Conservation (phyloP, 371 early-diverging fungal genomes). For the Mortierella sp. region DNA sequence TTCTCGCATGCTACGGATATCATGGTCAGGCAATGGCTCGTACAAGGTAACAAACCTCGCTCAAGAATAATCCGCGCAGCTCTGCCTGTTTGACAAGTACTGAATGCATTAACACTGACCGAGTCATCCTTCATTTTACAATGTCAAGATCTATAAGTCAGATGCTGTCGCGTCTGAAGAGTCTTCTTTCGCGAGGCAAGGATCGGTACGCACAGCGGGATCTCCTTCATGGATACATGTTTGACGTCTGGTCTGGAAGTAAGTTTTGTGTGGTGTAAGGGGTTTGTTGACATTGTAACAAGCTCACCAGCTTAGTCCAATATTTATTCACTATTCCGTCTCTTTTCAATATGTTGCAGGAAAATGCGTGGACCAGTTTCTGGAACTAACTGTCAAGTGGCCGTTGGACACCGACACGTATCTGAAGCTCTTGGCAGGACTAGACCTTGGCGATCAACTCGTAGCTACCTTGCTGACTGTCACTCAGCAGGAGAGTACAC, state of each 20-base stretch:
- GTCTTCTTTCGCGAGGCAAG: not conserved
- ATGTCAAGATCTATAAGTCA: constrained; percentile 15
- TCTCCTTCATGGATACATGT: constrained; percentile 46
- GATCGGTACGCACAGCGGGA: constrained; percentile 8
- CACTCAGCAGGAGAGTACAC: constrained; percentile 14
- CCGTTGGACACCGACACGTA: constrained; percentile 23
- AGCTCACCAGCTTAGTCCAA: too few species aligned
- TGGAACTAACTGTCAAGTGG: constrained; percentile 39
- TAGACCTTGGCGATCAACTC: constrained; percentile 24
- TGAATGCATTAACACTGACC: not conserved
- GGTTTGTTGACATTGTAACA: not conserved
- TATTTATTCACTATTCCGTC: not conserved
- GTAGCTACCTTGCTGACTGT: constrained; percentile 16
- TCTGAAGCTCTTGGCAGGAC: constrained; percentile 17
- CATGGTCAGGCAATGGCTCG: not conserved
- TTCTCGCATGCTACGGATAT: constrained; percentile 25
- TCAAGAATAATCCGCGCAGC: not conserved
- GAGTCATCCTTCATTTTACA: not conserved
- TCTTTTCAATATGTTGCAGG: constrained; percentile 15
- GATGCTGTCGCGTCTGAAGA: constrained; percentile 19
- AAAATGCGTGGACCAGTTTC: constrained; percentile 46
- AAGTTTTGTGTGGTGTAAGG: not conserved
- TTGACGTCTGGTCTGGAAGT: constrained; percentile 53
- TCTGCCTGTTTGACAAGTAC: not conserved
- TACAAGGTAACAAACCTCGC: not conserved